Evolutionary conservation across 495 filamentous ascomycete genomes (phyloP).

Genomic region (Wilcoxina mikolae): DNA sequence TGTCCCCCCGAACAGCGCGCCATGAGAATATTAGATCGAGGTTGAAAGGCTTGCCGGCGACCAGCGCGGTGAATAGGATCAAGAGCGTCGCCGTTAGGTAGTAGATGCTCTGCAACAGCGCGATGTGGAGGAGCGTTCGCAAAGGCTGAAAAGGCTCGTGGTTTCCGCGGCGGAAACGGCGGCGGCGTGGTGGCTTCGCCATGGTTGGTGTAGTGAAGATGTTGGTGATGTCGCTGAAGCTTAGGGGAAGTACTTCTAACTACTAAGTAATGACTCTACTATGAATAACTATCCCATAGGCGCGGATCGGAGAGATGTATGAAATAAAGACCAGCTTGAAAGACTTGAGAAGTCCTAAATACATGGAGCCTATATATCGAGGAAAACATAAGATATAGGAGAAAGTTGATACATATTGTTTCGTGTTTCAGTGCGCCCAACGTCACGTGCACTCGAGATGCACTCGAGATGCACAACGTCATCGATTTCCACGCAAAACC

Average conservation of each 20-base stretch:
- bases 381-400: too few relatives aligned
- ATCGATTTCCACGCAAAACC: background rate
- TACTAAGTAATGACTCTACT: too few relatives aligned
- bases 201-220: slow-evolving; percentile 3
- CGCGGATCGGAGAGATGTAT: too few relatives aligned
- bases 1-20: slow-evolving; percentile 73
- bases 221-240: background rate
- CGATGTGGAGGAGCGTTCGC: slow-evolving; percentile 46
- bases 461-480: background rate
- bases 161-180: slow-evolving; percentile 18
- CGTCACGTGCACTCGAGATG: background rate
- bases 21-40: slow-evolving; percentile 64
- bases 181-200: slow-evolving; percentile 26
- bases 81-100: slow-evolving; percentile 60
- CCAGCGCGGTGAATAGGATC: slow-evolving; percentile 76
- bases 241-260: too few relatives aligned
- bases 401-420: too few relatives aligned
- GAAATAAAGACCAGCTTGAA: too few relatives aligned
- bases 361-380: too few relatives aligned
- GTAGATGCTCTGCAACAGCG: slow-evolving; percentile 69
- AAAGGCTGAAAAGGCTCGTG: slow-evolving; percentile 24
- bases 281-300: too few relatives aligned
- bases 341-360: too few relatives aligned
- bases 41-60: slow-evolving; percentile 58
- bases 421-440: background rate